Conservation (phyloP, 2,329 filamentous ascomycete genomes). For the Trichoderma sp. region DNA sequence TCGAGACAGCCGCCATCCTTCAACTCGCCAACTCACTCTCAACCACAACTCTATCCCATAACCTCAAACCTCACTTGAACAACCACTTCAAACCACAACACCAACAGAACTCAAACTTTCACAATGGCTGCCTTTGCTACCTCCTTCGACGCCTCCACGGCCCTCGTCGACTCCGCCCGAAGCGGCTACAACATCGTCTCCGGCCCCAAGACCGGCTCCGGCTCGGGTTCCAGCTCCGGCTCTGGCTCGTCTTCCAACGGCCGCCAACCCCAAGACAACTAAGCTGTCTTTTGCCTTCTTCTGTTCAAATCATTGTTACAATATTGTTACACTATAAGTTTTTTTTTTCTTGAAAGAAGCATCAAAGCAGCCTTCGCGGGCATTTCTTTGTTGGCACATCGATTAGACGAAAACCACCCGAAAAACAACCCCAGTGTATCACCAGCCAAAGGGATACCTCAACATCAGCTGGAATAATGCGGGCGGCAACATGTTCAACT, state of each 20-base stretch:
- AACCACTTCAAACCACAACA: not conserved
- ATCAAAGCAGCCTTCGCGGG: not conserved
- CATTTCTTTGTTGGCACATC: constrained; percentile 9
- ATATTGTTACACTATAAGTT: not conserved
- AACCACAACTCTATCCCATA: not conserved
- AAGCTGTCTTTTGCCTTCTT: constrained; percentile 28
- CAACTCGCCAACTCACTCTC: not conserved
- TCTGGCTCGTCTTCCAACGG: constrained; percentile 16
- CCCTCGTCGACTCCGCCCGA: constrained; percentile 45
- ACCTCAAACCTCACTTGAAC: not conserved
- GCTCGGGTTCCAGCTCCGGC: constrained; percentile 31
- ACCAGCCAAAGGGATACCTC: not conserved
- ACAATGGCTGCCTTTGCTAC: constrained; percentile 40
- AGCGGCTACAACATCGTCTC: constrained; percentile 49
- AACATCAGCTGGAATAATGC: not conserved
- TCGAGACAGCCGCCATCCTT: not conserved
- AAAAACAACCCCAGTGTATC: not conserved
- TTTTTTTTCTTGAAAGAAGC: not conserved
- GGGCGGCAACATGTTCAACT: not conserved
- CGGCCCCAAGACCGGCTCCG: constrained; percentile 31
- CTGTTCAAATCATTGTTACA: not conserved
- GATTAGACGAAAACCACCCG: constrained; percentile 24
- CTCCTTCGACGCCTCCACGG: constrained; percentile 36
- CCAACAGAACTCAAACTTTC: not conserved
- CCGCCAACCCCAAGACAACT: constrained; percentile 56